A percentile compares a stretch with the other conserved stretches of the same genome.
Evolutionary conservation across 2,329 filamentous ascomycete species (phyloP).

Genomic region (Diaporthe nobilis): DNA sequence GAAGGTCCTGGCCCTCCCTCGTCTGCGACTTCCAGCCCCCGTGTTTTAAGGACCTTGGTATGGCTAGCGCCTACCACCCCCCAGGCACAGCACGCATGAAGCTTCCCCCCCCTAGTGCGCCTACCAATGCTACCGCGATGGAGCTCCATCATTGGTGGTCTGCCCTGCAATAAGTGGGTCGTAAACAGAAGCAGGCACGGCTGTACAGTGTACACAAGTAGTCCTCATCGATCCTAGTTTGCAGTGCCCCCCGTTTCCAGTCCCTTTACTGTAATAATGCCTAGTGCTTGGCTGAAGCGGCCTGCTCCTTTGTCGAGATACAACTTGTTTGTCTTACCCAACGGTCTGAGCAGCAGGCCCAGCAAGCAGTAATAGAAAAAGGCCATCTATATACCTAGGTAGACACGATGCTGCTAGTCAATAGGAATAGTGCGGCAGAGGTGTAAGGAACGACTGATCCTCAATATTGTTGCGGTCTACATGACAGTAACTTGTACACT

Average conservation of each 20-base stretch:
- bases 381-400: too few species aligned
- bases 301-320: not conserved
- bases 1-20: not conserved
- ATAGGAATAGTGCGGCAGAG: not conserved
- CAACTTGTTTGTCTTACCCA: not conserved
- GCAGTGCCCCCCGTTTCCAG: slow-evolving; percentile 2
- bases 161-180: not conserved
- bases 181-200: not conserved
- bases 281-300: not conserved
- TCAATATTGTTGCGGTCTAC: not conserved
- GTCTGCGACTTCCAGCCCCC: slow-evolving; percentile 22
- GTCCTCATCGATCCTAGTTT: not conserved
- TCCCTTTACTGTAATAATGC: not conserved
- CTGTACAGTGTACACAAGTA: not conserved
- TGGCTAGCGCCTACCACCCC: slow-evolving; percentile 22
- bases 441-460: not conserved
- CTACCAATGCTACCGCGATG: not conserved
- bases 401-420: not conserved
- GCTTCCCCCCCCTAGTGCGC: slow-evolving; percentile 12
- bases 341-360: not conserved
- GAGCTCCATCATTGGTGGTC: slow-evolving; percentile 18
- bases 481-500: not conserved
- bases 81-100: slow-evolving; percentile 14
- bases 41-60: slow-evolving; percentile 33
- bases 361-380: not conserved